These are phyloP conservation scores for Casuarina glauca DNA, from an alignment of 306 rosid species.

Conservation along the genomic window DNA sequence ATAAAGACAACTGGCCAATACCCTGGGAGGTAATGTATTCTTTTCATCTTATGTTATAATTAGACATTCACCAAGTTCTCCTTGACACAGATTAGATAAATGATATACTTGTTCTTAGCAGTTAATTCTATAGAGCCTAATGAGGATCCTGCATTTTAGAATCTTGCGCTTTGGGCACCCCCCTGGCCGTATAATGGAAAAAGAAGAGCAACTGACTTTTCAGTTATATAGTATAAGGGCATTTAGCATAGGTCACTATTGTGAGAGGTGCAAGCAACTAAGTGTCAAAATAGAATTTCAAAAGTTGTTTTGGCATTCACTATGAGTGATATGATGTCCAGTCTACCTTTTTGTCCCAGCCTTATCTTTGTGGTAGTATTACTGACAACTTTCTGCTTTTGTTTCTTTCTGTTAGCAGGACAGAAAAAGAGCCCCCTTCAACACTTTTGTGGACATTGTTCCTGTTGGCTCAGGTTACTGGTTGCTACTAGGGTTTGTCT, in stretches of 20 bases:
- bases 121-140: neutral
- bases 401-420: constrained; percentile 43
- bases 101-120: neutral
- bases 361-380: constrained; percentile 18
- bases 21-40: constrained; percentile 73
- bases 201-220: neutral
- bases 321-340: constrained; percentile 1
- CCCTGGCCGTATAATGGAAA: neutral
- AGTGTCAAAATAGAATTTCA: neutral
- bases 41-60: neutral
- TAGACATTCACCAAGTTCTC: neutral
- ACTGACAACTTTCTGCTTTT: constrained; percentile 14
- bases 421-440: constrained; percentile 87
- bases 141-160: neutral
- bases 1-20: constrained; percentile 54
- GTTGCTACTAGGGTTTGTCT: constrained; percentile 1
- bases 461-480: constrained; percentile 87
- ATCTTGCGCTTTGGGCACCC: neutral
- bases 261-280: neutral
- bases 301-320: neutral
- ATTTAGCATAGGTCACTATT: neutral
- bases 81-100: neutral
- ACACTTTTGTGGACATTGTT: constrained; percentile 93
- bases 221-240: neutral
- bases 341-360: neutral